A percentile compares a stretch with the other conserved stretches of the same genome.
Evolutionary conservation across 108 stramenopile genomes (phyloP).

Genomic region (Cylindrotheca fusiformis): DNA sequence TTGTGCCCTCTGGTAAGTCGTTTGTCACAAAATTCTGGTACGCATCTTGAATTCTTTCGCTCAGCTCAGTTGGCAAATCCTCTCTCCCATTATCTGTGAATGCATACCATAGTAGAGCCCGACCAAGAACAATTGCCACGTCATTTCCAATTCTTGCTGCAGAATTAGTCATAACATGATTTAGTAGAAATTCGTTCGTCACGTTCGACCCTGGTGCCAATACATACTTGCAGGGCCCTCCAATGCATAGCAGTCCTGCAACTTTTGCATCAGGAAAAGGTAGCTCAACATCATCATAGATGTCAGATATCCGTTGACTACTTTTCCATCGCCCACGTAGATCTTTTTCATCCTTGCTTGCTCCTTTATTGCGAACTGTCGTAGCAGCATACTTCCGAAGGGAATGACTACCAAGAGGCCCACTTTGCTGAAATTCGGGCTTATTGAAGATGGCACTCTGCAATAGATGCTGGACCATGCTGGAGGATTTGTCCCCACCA

Average conservation of each 20-base stretch:
- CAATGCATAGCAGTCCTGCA: conserved; percentile 3
- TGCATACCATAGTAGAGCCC: conserved; percentile 1
- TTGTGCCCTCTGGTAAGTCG: too few relatives aligned
- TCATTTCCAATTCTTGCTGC: not conserved
- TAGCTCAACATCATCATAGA: conserved; percentile 5
- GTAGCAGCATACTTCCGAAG: conserved; percentile 16
- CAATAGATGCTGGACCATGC: too few relatives aligned
- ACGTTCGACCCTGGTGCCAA: not conserved
- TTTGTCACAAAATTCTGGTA: too few relatives aligned
- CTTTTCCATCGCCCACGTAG: conserved; percentile 20
- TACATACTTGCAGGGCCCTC: not conserved
- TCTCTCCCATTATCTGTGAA: not conserved
- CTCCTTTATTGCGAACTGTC: not conserved
- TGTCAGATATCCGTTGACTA: conserved; percentile 2
- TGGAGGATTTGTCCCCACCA: too few relatives aligned
- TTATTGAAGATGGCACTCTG: too few relatives aligned
- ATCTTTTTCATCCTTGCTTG: conserved; percentile 18
- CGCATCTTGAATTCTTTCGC: too few relatives aligned
- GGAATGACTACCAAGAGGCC: not conserved
- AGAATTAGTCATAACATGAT: not conserved
- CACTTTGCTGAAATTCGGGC: too few relatives aligned
- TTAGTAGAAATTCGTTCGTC: not conserved
- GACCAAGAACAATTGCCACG: not conserved
- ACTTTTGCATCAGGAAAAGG: conserved; percentile 10
- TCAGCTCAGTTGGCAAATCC: too few relatives aligned